Evolutionary conservation across 768 basidiomycete species (phyloP).

Genomic region (Lactifluus subvellereus): DNA sequence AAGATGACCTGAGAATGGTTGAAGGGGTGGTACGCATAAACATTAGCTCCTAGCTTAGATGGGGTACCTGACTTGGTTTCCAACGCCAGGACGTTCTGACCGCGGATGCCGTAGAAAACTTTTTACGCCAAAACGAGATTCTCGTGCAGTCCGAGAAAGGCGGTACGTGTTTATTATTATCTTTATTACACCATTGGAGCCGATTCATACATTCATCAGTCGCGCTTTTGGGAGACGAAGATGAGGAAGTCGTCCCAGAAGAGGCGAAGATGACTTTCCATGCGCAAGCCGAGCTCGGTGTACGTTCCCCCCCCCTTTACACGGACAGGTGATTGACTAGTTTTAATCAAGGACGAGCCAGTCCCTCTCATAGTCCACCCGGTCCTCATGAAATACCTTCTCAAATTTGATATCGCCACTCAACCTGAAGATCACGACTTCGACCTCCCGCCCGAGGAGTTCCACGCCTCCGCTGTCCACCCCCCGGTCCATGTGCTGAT

Average conservation of each 20-base stretch:
- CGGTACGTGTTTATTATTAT: constrained; percentile 2
- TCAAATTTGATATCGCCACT: constrained; percentile 9
- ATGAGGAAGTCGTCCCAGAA: constrained; percentile 10
- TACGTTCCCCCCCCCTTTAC: background rate
- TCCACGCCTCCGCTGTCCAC: constrained; percentile 3
- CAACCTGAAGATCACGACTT: constrained; percentile 12
- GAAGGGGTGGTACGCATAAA: constrained; percentile 14
- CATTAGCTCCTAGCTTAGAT: background rate
- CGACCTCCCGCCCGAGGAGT: constrained; percentile 12
- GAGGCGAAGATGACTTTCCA: constrained; percentile 9
- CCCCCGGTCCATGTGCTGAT: constrained; percentile 8
- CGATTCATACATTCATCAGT: background rate
- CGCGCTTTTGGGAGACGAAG: constrained; percentile 12
- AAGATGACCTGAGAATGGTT: constrained; percentile 15
- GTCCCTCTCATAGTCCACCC: constrained; percentile 18
- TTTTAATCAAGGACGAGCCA: constrained; percentile 10
- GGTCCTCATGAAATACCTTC: constrained; percentile 16
- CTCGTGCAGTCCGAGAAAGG: constrained; percentile 12
- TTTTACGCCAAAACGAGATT: constrained; percentile 17
- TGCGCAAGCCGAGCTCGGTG: constrained; percentile 6
- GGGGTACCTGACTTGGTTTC: background rate
- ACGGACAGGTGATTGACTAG: background rate
- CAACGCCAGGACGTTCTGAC: constrained; percentile 11
- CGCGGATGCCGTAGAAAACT: constrained; percentile 19
- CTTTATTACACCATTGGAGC: background rate